These are phyloP conservation scores for Chalciporus sp. DNA, from an alignment of 1,284 basidiomycete genomes.

Conservation along the genomic window DNA sequence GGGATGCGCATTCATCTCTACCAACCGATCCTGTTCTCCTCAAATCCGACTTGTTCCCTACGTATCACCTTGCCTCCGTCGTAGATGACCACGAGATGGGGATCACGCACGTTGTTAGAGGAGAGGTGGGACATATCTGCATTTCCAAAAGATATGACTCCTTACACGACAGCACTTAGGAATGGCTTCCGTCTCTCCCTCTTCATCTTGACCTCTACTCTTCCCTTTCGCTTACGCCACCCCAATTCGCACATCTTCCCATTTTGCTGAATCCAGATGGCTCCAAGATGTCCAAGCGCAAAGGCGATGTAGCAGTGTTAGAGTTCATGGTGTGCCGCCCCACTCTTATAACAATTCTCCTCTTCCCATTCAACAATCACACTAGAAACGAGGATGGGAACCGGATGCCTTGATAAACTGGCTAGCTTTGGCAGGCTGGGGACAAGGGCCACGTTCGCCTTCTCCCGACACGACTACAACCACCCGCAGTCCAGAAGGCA, in stretches of 20 bases:
- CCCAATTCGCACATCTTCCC: constrained; percentile 90
- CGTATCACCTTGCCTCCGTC: constrained; percentile 95
- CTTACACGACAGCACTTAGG: constrained; percentile 46
- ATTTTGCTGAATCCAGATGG: constrained; percentile 90
- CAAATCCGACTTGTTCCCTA: constrained; percentile 93
- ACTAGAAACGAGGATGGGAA: constrained; percentile 81
- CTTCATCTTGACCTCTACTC: constrained; percentile 91
- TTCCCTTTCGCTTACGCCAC: constrained; percentile 72
- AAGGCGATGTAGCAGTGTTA: constrained; percentile 85
- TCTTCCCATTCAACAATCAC: neutral
- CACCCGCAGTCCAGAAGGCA: constrained; percentile 61
- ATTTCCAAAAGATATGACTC: neutral
- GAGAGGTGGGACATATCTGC: constrained; percentile 64
- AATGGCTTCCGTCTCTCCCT: constrained; percentile 96
- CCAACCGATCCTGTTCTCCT: constrained; percentile 91
- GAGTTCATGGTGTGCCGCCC: constrained; percentile 74
- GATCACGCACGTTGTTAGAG: constrained; percentile 93
- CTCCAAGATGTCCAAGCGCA: constrained; percentile 92
- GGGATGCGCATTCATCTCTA: constrained; percentile 74
- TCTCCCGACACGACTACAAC: constrained; percentile 16
- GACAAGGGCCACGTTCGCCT: constrained; percentile 36
- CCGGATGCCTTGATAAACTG: constrained; percentile 91
- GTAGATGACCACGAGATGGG: constrained; percentile 97
- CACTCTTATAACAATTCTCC: neutral
- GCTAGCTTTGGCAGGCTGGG: constrained; percentile 93